These are phyloP conservation scores for Medicago lupulina DNA, from an alignment of 306 rosid genomes.

Conservation along the genomic window DNA sequence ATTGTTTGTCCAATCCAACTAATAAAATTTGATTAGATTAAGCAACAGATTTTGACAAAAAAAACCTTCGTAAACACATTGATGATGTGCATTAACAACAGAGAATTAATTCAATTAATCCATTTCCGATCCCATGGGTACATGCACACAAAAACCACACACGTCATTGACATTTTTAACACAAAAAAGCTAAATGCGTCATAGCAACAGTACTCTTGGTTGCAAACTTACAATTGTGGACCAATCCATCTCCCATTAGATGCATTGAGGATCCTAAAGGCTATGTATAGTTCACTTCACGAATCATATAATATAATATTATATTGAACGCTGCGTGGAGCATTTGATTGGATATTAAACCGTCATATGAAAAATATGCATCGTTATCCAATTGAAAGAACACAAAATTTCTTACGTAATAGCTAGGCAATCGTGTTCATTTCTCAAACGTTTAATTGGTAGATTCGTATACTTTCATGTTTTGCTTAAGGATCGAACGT, in stretches of 20 bases:
- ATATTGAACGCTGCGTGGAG: neutral
- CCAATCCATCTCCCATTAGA: neutral
- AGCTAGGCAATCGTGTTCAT: neutral
- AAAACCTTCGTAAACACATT: too few species aligned
- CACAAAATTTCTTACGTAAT: neutral
- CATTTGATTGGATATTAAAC: conserved; percentile 22
- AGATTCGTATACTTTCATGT: conserved; percentile 37
- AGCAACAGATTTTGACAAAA: too few species aligned
- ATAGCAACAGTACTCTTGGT: neutral
- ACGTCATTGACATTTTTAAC: neutral
- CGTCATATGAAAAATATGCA: conserved; percentile 21
- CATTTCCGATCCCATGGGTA: neutral
- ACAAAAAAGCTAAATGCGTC: conserved; percentile 1
- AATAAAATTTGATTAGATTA: too few species aligned
- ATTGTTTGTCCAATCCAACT: too few species aligned
- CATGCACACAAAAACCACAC: neutral
- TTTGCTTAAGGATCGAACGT: conserved; percentile 13
- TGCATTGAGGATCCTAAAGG: conserved; percentile 7
- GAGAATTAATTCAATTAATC: neutral
- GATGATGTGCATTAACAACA: neutral
- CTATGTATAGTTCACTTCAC: neutral
- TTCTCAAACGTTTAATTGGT: conserved; percentile 27
- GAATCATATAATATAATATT: neutral
- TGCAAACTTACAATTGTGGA: conserved; percentile 4
- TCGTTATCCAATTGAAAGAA: neutral